Conservation (phyloP, 805 yeast species). For the Cyberlindnera amylophila region DNA sequence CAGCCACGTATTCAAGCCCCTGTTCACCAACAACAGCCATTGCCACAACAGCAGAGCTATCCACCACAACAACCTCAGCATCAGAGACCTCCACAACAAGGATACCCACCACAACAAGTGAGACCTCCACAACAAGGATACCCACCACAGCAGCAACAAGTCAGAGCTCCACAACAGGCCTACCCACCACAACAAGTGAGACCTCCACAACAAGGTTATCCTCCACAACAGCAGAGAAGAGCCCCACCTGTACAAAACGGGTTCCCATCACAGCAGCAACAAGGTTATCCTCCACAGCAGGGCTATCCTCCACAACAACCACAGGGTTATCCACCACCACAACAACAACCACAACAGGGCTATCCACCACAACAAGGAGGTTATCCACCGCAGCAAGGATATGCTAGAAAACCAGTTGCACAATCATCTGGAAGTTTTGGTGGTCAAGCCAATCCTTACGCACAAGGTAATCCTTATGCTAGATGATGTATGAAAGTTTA, state of each 20-base stretch:
- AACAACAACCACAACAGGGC: conserved; percentile 3
- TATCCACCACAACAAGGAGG: conserved; percentile 11
- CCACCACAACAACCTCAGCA: conserved; percentile 3
- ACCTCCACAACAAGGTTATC: conserved; percentile 8
- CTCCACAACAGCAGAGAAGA: conserved; percentile 5
- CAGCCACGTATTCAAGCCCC: not conserved
- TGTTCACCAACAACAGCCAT: conserved; percentile 4
- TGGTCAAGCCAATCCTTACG: conserved; percentile 6
- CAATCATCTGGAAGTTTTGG: conserved; percentile 10
- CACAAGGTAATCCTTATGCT: conserved; percentile 18
- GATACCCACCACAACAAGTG: conserved; percentile 9
- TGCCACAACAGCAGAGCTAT: conserved; percentile 7
- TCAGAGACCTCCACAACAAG: conserved; percentile 9
- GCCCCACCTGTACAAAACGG: not conserved
- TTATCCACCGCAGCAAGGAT: conserved; percentile 5
- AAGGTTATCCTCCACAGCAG: conserved; percentile 4
- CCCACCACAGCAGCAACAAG: conserved; percentile 6
- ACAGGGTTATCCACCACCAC: conserved; percentile 7
- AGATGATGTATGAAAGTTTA: conserved; percentile 10
- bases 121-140: conserved; percentile 6
- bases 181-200: conserved; percentile 5
- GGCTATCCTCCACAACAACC: conserved; percentile 5
- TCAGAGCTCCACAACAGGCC: not conserved
- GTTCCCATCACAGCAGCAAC: conserved; percentile 10
- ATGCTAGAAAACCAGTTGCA: conserved; percentile 10